These are phyloP conservation scores for Tetraselmis striata DNA, from an alignment of 139 green algal species.

Conservation along the genomic window DNA sequence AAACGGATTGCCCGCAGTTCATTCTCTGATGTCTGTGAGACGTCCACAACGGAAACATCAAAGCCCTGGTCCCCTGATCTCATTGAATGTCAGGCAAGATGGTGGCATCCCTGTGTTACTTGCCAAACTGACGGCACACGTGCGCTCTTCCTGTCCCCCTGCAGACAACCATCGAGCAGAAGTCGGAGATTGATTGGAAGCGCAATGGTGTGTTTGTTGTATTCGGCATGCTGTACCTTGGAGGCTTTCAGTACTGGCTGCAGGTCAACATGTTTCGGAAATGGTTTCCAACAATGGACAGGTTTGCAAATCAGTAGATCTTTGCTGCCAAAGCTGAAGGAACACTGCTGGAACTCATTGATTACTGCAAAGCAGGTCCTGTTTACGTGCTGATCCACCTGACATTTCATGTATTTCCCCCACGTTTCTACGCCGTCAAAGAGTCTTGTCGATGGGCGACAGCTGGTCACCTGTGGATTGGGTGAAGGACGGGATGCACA, in stretches of 20 bases:
- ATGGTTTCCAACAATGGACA: constrained; percentile 2
- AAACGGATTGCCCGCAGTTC: no score
- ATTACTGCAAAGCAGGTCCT: background rate
- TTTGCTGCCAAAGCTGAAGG: constrained; percentile 1
- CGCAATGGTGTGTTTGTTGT: constrained; percentile 10
- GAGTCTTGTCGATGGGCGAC: background rate
- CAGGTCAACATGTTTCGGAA: constrained; percentile 13
- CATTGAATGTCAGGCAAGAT: no score
- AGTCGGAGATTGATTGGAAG: constrained; percentile 11
- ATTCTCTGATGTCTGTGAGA: no score
- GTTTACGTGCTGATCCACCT: constrained; percentile 5
- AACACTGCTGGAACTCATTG: background rate
- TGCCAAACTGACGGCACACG: no score
- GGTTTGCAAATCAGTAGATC: background rate
- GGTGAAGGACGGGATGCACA: constrained; percentile 3
- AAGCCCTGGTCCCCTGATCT: no score
- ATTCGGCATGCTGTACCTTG: constrained; percentile 6
- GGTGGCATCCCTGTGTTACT: no score
- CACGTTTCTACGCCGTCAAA: constrained; percentile 3
- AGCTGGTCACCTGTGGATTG: constrained; percentile 2
- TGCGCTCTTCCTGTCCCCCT: no score
- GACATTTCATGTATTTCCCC: constrained; percentile 6
- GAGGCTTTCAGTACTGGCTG: constrained; percentile 10
- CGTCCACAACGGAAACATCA: no score
- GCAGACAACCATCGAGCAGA: constrained; percentile 1